These are phyloP conservation scores for Oehlia diaphana DNA, from an alignment of 192 early-diverging fungal species.

Conservation along the genomic window DNA sequence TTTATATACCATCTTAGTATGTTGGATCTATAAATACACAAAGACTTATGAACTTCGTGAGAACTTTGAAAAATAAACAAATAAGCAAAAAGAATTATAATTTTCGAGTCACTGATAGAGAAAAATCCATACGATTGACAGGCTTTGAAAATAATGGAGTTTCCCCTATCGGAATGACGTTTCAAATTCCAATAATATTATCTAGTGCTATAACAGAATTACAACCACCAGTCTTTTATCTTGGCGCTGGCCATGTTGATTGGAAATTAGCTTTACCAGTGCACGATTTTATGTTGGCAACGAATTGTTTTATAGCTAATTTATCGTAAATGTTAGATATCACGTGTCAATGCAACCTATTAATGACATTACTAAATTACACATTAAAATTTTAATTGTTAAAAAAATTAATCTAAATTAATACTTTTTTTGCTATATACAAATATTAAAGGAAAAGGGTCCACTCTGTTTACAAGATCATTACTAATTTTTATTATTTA, in stretches of 20 bases:
- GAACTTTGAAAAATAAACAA: slow-evolving; percentile 47
- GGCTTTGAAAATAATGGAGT: slow-evolving; percentile 74
- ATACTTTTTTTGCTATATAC: background rate
- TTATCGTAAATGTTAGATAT: slow-evolving; percentile 4
- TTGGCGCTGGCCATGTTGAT: slow-evolving; percentile 84
- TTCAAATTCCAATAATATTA: slow-evolving; percentile 64
- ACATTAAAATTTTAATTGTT: background rate
- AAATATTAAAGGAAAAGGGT: background rate
- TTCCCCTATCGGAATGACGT: slow-evolving; percentile 62
- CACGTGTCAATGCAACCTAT: background rate
- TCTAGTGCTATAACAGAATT: slow-evolving; percentile 61
- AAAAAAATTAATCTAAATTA: background rate
- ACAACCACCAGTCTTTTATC: slow-evolving; percentile 68
- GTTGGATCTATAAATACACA: slow-evolving; percentile 58
- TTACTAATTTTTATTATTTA: no score
- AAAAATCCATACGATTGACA: slow-evolving; percentile 68
- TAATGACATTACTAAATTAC: background rate
- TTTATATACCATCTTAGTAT: slow-evolving; percentile 45
- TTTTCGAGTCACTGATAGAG: slow-evolving; percentile 67
- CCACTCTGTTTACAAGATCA: no score
- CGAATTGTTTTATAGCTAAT: slow-evolving; percentile 18
- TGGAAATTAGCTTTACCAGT: slow-evolving; percentile 80
- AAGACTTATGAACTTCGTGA: slow-evolving; percentile 65
- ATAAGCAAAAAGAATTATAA: slow-evolving; percentile 78
- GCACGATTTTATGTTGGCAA: slow-evolving; percentile 52